These are phyloP conservation scores for Coniosporium tulheliwenetii DNA, from an alignment of 2,329 filamentous ascomycete genomes.

Conservation along the genomic window DNA sequence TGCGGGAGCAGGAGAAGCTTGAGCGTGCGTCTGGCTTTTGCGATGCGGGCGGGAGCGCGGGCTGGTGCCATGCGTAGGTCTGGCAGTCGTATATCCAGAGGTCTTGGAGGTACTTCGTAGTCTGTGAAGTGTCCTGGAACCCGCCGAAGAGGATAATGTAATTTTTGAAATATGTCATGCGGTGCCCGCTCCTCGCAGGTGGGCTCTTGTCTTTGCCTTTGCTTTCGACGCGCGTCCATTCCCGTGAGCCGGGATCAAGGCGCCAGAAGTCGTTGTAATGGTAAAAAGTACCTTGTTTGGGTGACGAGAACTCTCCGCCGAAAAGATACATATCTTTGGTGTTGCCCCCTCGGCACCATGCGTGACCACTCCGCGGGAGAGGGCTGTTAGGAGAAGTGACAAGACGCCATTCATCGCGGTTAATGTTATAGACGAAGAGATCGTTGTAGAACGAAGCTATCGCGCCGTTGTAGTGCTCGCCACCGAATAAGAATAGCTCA, in stretches of 20 bases:
- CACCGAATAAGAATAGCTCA: slow-evolving; percentile 81
- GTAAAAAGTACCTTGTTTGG: slow-evolving; percentile 96
- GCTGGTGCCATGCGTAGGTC: slow-evolving; percentile 71
- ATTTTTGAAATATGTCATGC: slow-evolving; percentile 95
- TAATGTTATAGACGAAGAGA: slow-evolving; percentile 55
- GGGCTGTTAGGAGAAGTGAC: slow-evolving; percentile 86
- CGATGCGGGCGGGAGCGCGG: slow-evolving; percentile 58
- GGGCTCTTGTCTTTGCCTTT: slow-evolving; percentile 53
- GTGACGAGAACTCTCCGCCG: slow-evolving; percentile 89
- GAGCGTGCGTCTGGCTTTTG: slow-evolving; percentile 83
- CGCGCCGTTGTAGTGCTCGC: slow-evolving; percentile 90
- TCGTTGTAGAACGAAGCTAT: slow-evolving; percentile 60
- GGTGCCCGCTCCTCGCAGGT: slow-evolving; percentile 75
- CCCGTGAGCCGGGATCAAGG: slow-evolving; percentile 65
- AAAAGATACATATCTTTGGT: slow-evolving; percentile 78
- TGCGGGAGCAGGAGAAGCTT: slow-evolving; percentile 80
- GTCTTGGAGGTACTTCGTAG: slow-evolving; percentile 86
- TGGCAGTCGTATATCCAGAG: slow-evolving; percentile 91
- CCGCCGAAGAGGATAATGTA: slow-evolving; percentile 93
- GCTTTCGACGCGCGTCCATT: slow-evolving; percentile 81
- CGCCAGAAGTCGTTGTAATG: slow-evolving; percentile 99
- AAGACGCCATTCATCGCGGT: slow-evolving; percentile 77
- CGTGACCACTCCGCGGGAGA: slow-evolving; percentile 79
- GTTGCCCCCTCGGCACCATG: slow-evolving; percentile 84
- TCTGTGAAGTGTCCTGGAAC: slow-evolving; percentile 91